Evolutionary conservation across 1,139 yeast species (phyloP).

Genomic region (Magnusiomyces ingens): DNA sequence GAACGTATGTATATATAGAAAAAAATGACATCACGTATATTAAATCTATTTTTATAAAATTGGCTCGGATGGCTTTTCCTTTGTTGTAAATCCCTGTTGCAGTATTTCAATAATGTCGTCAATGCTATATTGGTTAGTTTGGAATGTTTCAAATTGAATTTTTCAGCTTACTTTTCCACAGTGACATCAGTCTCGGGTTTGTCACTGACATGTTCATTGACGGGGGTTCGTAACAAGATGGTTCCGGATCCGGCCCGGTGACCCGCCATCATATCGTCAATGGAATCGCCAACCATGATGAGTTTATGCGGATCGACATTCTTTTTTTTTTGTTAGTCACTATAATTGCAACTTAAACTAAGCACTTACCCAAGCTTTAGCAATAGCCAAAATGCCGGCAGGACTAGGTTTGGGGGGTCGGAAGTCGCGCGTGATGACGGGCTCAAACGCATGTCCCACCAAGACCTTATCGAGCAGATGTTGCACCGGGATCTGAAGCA

Average conservation of each 20-base stretch:
- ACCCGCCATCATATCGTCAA: conserved; percentile 59
- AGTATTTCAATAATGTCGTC: conserved; percentile 39
- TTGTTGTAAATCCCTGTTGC: conserved; percentile 32
- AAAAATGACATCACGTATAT: no score
- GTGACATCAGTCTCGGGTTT: conserved; percentile 39
- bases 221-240: conserved; percentile 44
- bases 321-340: conserved; percentile 3
- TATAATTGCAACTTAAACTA: background rate
- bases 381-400: conserved; percentile 50
- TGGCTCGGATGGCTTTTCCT: conserved; percentile 8
- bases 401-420: conserved; percentile 62
- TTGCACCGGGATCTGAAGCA: conserved; percentile 39
- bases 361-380: conserved; percentile 36
- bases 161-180: conserved; percentile 28
- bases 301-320: conserved; percentile 38
- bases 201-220: conserved; percentile 38
- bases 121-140: conserved; percentile 24
- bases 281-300: conserved; percentile 65
- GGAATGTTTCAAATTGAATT: background rate
- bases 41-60: no score
- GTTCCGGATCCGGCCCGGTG: conserved; percentile 51
- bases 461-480: conserved; percentile 42
- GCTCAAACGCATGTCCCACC: conserved; percentile 20
- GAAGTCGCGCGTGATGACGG: conserved; percentile 49
- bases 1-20: background rate